Evolutionary conservation across 331 rosid genomes (phyloP).

Genomic region (Cydonia oblonga): DNA sequence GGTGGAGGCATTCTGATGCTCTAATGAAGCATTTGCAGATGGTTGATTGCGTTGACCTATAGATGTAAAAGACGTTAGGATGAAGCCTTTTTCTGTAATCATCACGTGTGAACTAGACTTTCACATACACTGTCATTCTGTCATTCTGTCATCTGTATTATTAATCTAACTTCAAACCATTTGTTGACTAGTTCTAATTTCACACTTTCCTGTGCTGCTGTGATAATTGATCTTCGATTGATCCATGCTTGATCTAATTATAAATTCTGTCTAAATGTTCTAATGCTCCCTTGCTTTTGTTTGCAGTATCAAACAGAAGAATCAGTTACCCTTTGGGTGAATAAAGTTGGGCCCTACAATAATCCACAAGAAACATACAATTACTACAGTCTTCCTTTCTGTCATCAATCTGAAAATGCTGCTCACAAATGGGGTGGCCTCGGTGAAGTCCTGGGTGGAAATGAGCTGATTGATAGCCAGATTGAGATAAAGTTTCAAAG

Average conservation of each 20-base stretch:
- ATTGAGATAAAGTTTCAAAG: constrained; percentile 66
- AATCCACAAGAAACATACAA: constrained; percentile 99
- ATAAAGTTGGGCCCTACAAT: constrained; percentile 96
- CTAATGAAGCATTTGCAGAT: not conserved
- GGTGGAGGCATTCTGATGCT: not conserved
- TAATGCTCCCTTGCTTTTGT: not conserved
- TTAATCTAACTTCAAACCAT: not conserved
- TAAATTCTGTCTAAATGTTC: not conserved
- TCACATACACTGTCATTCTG: not conserved
- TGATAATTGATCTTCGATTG: not conserved
- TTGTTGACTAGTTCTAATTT: constrained; percentile 30
- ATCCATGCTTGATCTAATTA: not conserved
- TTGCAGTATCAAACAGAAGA: constrained; percentile 68
- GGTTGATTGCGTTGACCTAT: not conserved
- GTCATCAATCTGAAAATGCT: constrained; percentile 49
- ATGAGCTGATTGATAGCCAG: constrained; percentile 88
- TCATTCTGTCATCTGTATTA: not conserved
- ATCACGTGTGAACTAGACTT: not conserved
- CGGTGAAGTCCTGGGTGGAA: constrained; percentile 98
- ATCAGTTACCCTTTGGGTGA: constrained; percentile 79
- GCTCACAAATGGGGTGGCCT: constrained; percentile 99
- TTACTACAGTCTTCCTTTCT: constrained; percentile 90
- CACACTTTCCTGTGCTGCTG: not conserved
- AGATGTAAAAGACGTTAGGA: not conserved
- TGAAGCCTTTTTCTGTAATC: not conserved